These are phyloP conservation scores for Kwoniella bestiolae DNA, from an alignment of 768 basidiomycete genomes.

Conservation along the genomic window DNA sequence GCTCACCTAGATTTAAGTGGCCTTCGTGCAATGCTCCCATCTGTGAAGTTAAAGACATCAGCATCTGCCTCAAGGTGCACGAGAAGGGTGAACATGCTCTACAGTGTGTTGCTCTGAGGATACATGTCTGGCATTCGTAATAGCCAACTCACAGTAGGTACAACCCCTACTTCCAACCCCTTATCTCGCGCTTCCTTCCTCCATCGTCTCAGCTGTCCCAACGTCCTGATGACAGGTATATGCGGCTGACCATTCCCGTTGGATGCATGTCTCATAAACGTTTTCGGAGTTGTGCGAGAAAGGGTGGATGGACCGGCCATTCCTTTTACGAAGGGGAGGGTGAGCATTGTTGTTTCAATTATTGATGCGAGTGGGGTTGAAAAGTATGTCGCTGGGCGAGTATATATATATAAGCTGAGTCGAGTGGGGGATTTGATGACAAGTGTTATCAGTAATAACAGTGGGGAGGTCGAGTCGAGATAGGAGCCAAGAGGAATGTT, in stretches of 20 bases:
- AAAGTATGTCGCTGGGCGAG: too few relatives aligned
- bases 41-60: slow-evolving; percentile 14
- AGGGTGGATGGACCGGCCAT: slow-evolving; percentile 4
- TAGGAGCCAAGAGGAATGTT: background rate
- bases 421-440: too few relatives aligned
- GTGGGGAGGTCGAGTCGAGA: too few relatives aligned
- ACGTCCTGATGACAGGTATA: slow-evolving; percentile 54
- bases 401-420: too few relatives aligned
- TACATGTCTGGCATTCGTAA: background rate
- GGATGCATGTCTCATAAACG: background rate
- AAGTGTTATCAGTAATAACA: too few relatives aligned
- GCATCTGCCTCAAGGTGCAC: too few relatives aligned
- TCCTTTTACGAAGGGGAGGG: background rate
- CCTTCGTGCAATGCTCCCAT: slow-evolving; percentile 98
- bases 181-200: slow-evolving; percentile 66
- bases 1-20: slow-evolving; percentile 83
- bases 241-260: slow-evolving; percentile 14
- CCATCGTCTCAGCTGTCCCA: slow-evolving; percentile 64
- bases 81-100: too few relatives aligned
- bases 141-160: slow-evolving; percentile 67
- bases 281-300: background rate
- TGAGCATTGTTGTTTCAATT: background rate
- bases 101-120: too few relatives aligned
- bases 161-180: slow-evolving; percentile 78
- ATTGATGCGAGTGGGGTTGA: background rate